These are phyloP conservation scores for Acorus calamus DNA, from an alignment of 106 monocot genomes.

Conservation along the genomic window DNA sequence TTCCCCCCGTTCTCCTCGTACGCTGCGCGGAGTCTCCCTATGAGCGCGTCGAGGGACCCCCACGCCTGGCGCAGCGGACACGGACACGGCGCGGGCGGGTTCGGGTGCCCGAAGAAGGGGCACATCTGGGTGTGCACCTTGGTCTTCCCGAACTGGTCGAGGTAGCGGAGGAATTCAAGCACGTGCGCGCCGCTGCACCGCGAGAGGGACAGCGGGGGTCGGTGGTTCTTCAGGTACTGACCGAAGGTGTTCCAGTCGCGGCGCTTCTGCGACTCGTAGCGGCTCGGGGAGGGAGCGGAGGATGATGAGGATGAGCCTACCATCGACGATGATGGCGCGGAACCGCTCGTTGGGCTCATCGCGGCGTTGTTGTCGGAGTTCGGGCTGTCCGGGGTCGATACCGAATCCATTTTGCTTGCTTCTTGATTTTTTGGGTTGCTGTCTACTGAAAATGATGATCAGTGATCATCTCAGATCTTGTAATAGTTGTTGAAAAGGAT, in stretches of 20 bases:
- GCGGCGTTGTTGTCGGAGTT: background rate
- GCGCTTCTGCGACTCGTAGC: constrained; percentile 29
- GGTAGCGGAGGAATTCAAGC: constrained; percentile 61
- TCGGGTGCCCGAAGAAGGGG: constrained; percentile 62
- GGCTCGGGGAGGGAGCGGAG: constrained; percentile 23
- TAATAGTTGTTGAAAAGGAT: too few species aligned
- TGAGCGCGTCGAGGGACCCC: constrained; percentile 44
- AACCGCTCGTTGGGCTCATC: background rate
- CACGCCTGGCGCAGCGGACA: constrained; percentile 64
- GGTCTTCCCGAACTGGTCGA: constrained; percentile 71
- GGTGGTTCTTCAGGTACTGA: constrained; percentile 51
- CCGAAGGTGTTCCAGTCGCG: constrained; percentile 51
- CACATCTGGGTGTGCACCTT: constrained; percentile 50
- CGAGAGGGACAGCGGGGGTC: constrained; percentile 40
- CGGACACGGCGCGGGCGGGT: constrained; percentile 50
- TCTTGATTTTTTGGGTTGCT: too few species aligned
- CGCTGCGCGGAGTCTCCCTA: too few species aligned
- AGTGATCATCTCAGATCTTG: too few species aligned
- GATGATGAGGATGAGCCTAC: constrained; percentile 5
- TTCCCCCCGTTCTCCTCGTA: too few species aligned
- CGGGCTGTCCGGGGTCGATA: constrained; percentile 4
- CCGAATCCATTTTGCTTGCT: background rate
- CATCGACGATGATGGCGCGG: background rate
- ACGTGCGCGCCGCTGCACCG: constrained; percentile 68
- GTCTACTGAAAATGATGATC: too few species aligned